Percentiles rank a stretch among this genome's conserved stretches.
These are phyloP conservation scores for Globisporangium cederbergense DNA, from an alignment of 352 stramenopile species.

Conservation along the genomic window DNA sequence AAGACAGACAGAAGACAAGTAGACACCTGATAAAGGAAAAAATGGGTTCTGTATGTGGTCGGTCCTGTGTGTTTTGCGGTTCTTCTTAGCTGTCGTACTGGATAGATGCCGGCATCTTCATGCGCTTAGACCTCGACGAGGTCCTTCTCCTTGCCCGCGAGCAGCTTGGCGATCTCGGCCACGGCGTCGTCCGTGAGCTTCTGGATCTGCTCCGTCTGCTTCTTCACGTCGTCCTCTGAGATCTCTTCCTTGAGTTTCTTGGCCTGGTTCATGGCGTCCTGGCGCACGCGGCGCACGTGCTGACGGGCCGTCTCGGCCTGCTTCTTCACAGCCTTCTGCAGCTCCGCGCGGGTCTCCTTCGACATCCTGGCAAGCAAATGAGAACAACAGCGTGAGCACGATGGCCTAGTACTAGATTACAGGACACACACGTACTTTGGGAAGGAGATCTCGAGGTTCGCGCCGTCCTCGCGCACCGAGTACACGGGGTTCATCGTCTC, in stretches of 20 bases:
- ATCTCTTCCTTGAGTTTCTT: conserved; percentile 83
- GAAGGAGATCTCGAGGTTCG: conserved; percentile 71
- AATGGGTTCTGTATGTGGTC: conserved; percentile 1
- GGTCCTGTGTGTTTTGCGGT: background rate
- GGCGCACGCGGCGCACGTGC: conserved; percentile 79
- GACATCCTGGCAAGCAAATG: conserved; percentile 54
- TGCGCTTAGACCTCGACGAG: conserved; percentile 48
- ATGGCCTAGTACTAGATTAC: no score
- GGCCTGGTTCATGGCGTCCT: conserved; percentile 79
- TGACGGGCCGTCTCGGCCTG: conserved; percentile 77
- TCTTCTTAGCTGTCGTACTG: background rate
- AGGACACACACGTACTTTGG: conserved; percentile 51
- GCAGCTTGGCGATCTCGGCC: conserved; percentile 65
- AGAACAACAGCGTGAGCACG: background rate
- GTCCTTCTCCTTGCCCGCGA: conserved; percentile 79
- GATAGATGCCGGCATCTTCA: background rate
- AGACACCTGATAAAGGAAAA: background rate
- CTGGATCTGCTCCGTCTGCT: conserved; percentile 75
- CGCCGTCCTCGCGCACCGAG: conserved; percentile 64
- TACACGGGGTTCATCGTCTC: conserved; percentile 77
- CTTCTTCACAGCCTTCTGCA: conserved; percentile 80
- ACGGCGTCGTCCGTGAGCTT: conserved; percentile 74
- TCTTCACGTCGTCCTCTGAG: conserved; percentile 76
- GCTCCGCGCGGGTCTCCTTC: conserved; percentile 75
- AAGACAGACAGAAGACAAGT: background rate